Percentiles rank a stretch among this genome's conserved stretches.
Evolutionary conservation across 176 grass and related monocot species (phyloP).

Genomic region (Juncus inflexus): DNA sequence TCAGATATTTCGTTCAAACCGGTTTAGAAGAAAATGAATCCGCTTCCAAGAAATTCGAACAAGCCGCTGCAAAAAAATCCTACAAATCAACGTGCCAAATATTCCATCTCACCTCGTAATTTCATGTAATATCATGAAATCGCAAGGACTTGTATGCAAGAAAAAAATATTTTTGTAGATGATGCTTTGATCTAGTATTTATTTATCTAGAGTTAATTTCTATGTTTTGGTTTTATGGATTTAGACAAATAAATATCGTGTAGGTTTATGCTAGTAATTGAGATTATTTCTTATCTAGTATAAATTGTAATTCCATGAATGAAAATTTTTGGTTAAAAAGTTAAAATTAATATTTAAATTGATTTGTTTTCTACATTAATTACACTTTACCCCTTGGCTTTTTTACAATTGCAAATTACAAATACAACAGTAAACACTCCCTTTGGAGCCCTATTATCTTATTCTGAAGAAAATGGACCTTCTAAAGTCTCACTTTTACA

Average conservation of each 20-base stretch:
- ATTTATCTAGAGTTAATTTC: constrained; percentile 21
- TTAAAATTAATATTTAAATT: too few species aligned
- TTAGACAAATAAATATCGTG: constrained; percentile 7
- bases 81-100: constrained; percentile 84
- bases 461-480: too few species aligned
- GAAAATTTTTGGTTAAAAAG: too few species aligned
- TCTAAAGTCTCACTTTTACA: too few species aligned
- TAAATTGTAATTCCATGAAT: too few species aligned
- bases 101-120: constrained; percentile 83
- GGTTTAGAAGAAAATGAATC: constrained; percentile 83
- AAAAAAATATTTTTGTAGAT: background rate
- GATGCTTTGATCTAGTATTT: background rate
- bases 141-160: background rate
- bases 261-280: constrained; percentile 11
- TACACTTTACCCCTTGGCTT: too few species aligned
- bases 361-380: too few species aligned
- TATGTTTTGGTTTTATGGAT: constrained; percentile 18
- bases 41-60: constrained; percentile 76
- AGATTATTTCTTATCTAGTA: constrained; percentile 9
- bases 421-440: too few species aligned
- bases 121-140: background rate
- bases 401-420: too few species aligned
- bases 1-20: constrained; percentile 82
- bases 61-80: constrained; percentile 48
- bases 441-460: too few species aligned